These are phyloP conservation scores for Gymnopilus junonius DNA, from an alignment of 768 basidiomycete genomes.

Conservation along the genomic window DNA sequence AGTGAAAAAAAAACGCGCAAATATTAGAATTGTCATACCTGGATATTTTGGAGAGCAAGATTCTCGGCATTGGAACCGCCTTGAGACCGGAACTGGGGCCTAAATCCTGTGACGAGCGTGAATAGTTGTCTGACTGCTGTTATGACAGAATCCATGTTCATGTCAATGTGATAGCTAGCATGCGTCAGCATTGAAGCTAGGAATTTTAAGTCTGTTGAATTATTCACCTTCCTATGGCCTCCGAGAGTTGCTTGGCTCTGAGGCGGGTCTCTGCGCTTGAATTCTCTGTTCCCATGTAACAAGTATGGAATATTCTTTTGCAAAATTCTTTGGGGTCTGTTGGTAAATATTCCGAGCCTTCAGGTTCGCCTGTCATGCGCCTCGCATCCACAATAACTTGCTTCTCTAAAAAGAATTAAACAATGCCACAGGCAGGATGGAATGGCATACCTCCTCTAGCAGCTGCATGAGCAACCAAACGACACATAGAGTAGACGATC, in stretches of 20 bases:
- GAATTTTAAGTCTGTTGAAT: background rate
- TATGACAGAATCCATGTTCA: slow-evolving; percentile 96
- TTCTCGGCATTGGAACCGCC: slow-evolving; percentile 92
- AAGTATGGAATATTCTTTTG: slow-evolving; percentile 90
- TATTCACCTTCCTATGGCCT: slow-evolving; percentile 85
- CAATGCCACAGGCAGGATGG: background rate
- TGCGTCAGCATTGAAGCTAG: background rate
- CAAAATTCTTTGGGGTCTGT: slow-evolving; percentile 88
- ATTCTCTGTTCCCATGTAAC: slow-evolving; percentile 99
- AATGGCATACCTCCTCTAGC: slow-evolving; percentile 62
- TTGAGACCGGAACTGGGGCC: slow-evolving; percentile 77
- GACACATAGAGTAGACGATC: slow-evolving; percentile 97
- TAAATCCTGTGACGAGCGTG: slow-evolving; percentile 68
- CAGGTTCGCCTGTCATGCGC: slow-evolving; percentile 84
- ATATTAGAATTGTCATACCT: slow-evolving; percentile 45
- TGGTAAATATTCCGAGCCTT: slow-evolving; percentile 82
- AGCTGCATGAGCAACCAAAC: slow-evolving; percentile 84
- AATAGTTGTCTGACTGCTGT: slow-evolving; percentile 86
- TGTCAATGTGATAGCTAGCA: slow-evolving; percentile 85
- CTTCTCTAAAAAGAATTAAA: slow-evolving; percentile 48
- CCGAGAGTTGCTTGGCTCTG: slow-evolving; percentile 85
- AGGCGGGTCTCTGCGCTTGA: slow-evolving; percentile 85
- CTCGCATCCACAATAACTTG: slow-evolving; percentile 93
- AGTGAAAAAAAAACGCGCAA: background rate
- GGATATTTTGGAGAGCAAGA: slow-evolving; percentile 96